A percentile compares a stretch with the other conserved stretches of the same genome.
These are phyloP conservation scores for Komagataella pastoris DNA, from an alignment of 805 yeast species.

Conservation along the genomic window DNA sequence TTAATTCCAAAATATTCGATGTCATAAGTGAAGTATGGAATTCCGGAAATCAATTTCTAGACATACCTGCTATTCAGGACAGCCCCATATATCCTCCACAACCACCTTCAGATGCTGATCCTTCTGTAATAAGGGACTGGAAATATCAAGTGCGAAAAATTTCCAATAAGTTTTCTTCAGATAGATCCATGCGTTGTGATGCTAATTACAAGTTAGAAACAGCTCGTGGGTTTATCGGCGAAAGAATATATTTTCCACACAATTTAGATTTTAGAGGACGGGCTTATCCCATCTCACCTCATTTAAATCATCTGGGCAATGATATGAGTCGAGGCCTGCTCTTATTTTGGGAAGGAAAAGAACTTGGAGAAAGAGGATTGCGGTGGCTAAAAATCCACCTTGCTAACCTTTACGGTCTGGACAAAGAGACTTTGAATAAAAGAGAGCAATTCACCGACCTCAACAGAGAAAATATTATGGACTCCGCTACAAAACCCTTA, in stretches of 20 bases:
- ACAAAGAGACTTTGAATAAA: constrained; percentile 55
- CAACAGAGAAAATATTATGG: constrained; percentile 37
- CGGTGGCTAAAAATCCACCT: constrained; percentile 68
- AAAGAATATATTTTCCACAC: constrained; percentile 67
- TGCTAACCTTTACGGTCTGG: constrained; percentile 63
- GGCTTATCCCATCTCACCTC: constrained; percentile 72
- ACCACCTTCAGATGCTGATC: constrained; percentile 61
- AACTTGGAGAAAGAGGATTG: constrained; percentile 50
- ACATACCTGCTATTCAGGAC: constrained; percentile 58
- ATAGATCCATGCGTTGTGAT: constrained; percentile 86
- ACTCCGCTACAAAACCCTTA: constrained; percentile 53
- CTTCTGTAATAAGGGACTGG: constrained; percentile 56
- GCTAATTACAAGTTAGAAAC: constrained; percentile 87
- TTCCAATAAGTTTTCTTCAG: constrained; percentile 47
- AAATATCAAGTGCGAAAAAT: constrained; percentile 43
- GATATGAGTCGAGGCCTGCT: constrained; percentile 65
- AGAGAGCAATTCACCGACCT: constrained; percentile 47
- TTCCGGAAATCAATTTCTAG: constrained; percentile 58
- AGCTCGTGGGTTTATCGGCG: constrained; percentile 85
- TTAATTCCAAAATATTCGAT: constrained; percentile 58
- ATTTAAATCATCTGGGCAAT: constrained; percentile 70
- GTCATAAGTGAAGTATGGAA: constrained; percentile 79
- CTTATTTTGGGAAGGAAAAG: constrained; percentile 66
- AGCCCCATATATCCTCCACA: constrained; percentile 20
- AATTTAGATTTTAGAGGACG: constrained; percentile 76